A percentile compares a stretch with the other conserved stretches of the same genome.
Evolutionary conservation across 768 basidiomycete species (phyloP).

Genomic region (Lentinula aciculospora): DNA sequence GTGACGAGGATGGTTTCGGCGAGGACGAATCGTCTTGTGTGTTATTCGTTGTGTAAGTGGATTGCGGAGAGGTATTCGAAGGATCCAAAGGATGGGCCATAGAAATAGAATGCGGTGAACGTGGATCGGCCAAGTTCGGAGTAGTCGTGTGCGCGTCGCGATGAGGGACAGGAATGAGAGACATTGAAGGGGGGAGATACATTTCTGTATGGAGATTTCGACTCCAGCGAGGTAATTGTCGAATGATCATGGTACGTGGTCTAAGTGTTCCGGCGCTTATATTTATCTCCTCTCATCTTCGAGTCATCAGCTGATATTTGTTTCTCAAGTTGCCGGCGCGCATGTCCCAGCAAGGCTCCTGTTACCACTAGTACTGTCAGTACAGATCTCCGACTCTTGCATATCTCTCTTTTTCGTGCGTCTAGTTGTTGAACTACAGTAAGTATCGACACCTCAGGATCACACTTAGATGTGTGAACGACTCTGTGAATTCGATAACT

Average conservation of each 20-base stretch:
- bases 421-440: no score
- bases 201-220: background rate
- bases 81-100: conserved; percentile 8
- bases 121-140: background rate
- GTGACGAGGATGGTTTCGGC: background rate
- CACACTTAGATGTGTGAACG: no score
- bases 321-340: no score
- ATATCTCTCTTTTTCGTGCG: no score
- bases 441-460: no score
- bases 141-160: conserved; percentile 4
- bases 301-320: no score
- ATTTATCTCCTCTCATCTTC: no score
- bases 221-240: conserved; percentile 7
- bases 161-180: background rate
- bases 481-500: no score
- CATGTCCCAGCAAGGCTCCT: no score
- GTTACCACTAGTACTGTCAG: no score
- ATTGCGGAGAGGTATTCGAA: background rate
- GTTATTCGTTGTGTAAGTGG: background rate
- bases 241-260: conserved; percentile 1
- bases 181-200: background rate
- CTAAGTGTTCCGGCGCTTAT: no score
- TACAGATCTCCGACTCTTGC: no score
- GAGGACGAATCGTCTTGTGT: background rate
- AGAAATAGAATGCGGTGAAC: background rate